phyloP scores from a whole-genome alignment of 1,139 yeast genomes.

The Kodamaea suecica region DNA sequence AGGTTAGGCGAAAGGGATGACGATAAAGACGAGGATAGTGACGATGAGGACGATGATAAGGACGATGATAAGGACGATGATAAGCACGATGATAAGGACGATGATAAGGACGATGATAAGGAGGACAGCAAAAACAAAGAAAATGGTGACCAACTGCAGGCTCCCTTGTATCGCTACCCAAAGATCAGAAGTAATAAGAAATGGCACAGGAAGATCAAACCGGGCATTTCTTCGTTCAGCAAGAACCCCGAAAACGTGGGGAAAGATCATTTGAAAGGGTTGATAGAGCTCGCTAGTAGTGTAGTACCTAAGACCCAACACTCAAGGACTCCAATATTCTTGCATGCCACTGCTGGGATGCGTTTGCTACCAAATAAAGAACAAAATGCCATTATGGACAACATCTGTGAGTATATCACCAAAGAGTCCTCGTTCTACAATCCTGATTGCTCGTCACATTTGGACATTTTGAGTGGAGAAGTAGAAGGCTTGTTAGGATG shows the following conservation, averaged over 20 bases:
- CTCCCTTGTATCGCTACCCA: slow-evolving; percentile 31
- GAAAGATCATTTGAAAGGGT: slow-evolving; percentile 52
- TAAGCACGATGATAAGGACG: no score
- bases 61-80: no score
- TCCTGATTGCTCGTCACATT: slow-evolving; percentile 57
- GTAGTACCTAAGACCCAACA: slow-evolving; percentile 68
- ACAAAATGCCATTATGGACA: slow-evolving; percentile 48
- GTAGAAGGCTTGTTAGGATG: slow-evolving; percentile 81
- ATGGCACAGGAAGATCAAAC: slow-evolving; percentile 62
- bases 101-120: slow-evolving; percentile 9
- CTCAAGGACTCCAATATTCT: slow-evolving; percentile 68
- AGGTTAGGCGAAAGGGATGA: neutral
- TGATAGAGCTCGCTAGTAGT: slow-evolving; percentile 53
- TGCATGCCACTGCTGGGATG: slow-evolving; percentile 84
- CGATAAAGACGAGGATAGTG: slow-evolving; percentile 16
- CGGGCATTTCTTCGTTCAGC: slow-evolving; percentile 63
- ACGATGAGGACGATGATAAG: slow-evolving; percentile 16
- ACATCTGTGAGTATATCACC: slow-evolving; percentile 55
- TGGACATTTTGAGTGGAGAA: slow-evolving; percentile 72
- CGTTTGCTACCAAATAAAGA: slow-evolving; percentile 57
- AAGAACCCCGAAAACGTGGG: slow-evolving; percentile 54
- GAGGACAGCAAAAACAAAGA: slow-evolving; percentile 8
- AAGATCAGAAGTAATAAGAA: slow-evolving; percentile 41
- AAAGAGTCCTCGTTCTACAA: slow-evolving; percentile 55
- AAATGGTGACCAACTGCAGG: no score